Base-by-base conservation (phyloP, 805 yeast species). In the Candida insectalens region DNA sequence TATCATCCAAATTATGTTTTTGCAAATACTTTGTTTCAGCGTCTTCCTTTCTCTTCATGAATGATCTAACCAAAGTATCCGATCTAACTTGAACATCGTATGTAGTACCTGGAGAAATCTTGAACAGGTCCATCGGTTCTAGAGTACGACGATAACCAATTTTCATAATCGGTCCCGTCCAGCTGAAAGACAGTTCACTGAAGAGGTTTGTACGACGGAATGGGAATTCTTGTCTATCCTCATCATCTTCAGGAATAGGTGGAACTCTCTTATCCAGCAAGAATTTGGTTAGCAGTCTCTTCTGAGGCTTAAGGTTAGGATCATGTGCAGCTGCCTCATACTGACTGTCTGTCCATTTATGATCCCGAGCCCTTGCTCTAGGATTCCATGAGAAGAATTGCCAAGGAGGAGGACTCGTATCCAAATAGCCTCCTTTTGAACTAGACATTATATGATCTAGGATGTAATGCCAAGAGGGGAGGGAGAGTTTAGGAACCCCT, bases 121-220 rank as follows among this genome's bases (percentile, higher is more conserved):
- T 55, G 45, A 52, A 81, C 40, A 82, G 52, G 57, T 83, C 92
- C 32, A 70, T 69, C 2, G 82, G 76, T 34, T 71, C 74, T 32
- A 83, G 59, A 0, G 85, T 77, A 46, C 94, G 64, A 49, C 69
- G 73, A 52, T 83, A 83, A 6, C 94, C 92, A 6, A 69, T 68
- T 16, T 57, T 56, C 62, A 83, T 55, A 20, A 81, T 43, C 1
- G 89, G 89, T 14, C 57, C 35, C 25, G 80, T 60, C 92, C 94
- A 83, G 66, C 76, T 63, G 48, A 79, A 74, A 40, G 74, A 69
- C 0, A 63, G 30, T 42, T 57, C 57, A 10, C 66, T 62, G 8
- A 74, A 34, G 12, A 61, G 33, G 33, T 66, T 66, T 12, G 67
- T 60, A 9, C 47, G 42, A 19, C 45, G 38, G 34, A 51, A 57